These are phyloP conservation scores for Podospora appendiculata DNA, from an alignment of 495 filamentous ascomycete genomes.

Conservation along the genomic window DNA sequence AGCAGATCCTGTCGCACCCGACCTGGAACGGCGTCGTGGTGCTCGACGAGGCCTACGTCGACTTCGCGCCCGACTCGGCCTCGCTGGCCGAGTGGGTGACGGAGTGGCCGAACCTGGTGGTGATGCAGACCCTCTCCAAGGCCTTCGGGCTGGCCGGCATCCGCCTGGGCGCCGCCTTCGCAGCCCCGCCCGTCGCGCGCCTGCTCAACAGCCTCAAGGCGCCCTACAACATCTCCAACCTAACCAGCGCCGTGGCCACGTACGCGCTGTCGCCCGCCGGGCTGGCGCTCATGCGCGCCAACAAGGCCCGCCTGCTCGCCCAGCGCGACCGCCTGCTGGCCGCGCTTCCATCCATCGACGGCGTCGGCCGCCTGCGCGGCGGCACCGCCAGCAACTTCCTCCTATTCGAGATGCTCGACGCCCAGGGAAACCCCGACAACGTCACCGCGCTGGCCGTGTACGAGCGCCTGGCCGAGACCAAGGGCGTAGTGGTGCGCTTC, in stretches of 20 bases:
- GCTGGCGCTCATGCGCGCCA: slow-evolving; percentile 60
- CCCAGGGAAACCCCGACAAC: slow-evolving; percentile 68
- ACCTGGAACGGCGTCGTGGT: slow-evolving; percentile 94
- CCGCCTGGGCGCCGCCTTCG: slow-evolving; percentile 62
- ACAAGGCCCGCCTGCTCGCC: slow-evolving; percentile 57
- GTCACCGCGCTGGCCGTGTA: slow-evolving; percentile 69
- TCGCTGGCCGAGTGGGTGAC: slow-evolving; percentile 88
- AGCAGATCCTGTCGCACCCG: slow-evolving; percentile 69
- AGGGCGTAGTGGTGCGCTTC: slow-evolving; percentile 88
- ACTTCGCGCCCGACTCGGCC: slow-evolving; percentile 74
- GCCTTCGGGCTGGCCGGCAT: slow-evolving; percentile 95
- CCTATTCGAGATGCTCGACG: slow-evolving; percentile 76
- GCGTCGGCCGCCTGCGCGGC: slow-evolving; percentile 75
- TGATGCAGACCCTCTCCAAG: slow-evolving; percentile 96
- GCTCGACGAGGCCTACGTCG: slow-evolving; percentile 94
- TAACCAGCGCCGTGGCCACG: slow-evolving; percentile 72
- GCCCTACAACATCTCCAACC: slow-evolving; percentile 86
- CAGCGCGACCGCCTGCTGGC: slow-evolving; percentile 70
- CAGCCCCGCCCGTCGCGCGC: slow-evolving; percentile 47
- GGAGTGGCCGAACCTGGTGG: slow-evolving; percentile 93
- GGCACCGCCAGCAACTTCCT: slow-evolving; percentile 82
- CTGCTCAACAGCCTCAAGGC: slow-evolving; percentile 89
- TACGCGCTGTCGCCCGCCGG: slow-evolving; percentile 60
- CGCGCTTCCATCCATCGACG: slow-evolving; percentile 67
- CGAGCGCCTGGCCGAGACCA: slow-evolving; percentile 74